Evolutionary conservation across 2,329 filamentous ascomycete species (phyloP).

Genomic region (Xylaria sp.): DNA sequence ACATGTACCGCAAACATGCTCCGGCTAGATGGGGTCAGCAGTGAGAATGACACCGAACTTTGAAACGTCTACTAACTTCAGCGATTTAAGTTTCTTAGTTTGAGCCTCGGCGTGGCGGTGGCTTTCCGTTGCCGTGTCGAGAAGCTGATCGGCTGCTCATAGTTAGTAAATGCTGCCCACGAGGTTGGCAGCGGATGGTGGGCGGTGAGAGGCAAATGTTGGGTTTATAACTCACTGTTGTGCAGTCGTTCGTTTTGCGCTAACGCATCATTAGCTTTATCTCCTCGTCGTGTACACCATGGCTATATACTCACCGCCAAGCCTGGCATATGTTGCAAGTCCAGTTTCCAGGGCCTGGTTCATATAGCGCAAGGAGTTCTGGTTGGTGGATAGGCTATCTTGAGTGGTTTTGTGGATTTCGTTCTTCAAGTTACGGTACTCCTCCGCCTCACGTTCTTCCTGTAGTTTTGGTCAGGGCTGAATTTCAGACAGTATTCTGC

Average conservation of each 20-base stretch:
- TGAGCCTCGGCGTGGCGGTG: conserved; percentile 78
- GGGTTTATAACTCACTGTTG: conserved; percentile 55
- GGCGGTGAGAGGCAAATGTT: neutral
- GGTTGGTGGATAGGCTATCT: conserved; percentile 68
- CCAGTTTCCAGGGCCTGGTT: conserved; percentile 74
- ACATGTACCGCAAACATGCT: conserved; percentile 91
- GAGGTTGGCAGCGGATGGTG: neutral
- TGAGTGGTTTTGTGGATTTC: conserved; percentile 79
- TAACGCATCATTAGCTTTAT: conserved; percentile 12
- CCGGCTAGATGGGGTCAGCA: conserved; percentile 71
- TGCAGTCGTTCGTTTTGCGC: conserved; percentile 81
- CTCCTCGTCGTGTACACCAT: neutral
- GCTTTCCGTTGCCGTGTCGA: conserved; percentile 79
- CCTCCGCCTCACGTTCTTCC: conserved; percentile 74
- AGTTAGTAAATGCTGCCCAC: conserved; percentile 3
- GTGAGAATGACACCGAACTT: neutral
- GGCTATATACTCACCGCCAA: conserved; percentile 53
- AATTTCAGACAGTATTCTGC: neutral
- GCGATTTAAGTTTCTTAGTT: conserved; percentile 71
- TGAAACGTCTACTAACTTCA: conserved; percentile 13
- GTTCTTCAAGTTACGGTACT: conserved; percentile 50
- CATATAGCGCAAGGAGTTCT: conserved; percentile 71
- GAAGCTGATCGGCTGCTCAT: conserved; percentile 67
- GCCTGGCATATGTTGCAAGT: conserved; percentile 71
- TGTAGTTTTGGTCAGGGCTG: conserved; percentile 10